Evolutionary conservation across 768 basidiomycete species (phyloP).

Genomic region (Boletellus ananas): DNA sequence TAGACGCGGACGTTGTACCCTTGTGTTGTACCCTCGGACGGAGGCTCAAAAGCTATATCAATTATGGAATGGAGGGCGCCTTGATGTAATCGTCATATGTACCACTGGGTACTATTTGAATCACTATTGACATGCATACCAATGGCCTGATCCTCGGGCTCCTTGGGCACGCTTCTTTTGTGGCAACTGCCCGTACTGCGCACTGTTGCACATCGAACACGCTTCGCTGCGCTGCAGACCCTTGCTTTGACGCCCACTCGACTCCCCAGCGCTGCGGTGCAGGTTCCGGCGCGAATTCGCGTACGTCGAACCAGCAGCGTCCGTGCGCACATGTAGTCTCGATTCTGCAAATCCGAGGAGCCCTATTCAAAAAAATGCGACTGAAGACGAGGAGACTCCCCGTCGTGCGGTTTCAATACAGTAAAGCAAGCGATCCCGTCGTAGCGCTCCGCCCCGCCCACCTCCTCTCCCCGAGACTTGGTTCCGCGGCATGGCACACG

Average conservation of each 20-base stretch:
- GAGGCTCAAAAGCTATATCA: constrained; percentile 6
- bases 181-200: background rate
- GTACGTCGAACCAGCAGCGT: background rate
- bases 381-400: background rate
- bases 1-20: constrained; percentile 34
- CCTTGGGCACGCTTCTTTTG: too few species aligned
- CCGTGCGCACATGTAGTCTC: background rate
- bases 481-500: too few species aligned
- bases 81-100: constrained; percentile 8
- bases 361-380: too few species aligned
- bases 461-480: too few species aligned
- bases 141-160: too few species aligned
- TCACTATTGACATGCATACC: constrained; percentile 1
- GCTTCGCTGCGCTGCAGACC: too few species aligned
- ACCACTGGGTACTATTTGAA: constrained; percentile 4
- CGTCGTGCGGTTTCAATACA: too few species aligned
- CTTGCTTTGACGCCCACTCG: too few species aligned
- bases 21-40: background rate
- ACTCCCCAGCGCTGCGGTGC: constrained; percentile 5
- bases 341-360: constrained; percentile 18
- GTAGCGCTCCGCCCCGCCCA: too few species aligned
- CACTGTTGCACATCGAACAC: background rate
- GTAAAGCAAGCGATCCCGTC: background rate
- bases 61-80: constrained; percentile 3
- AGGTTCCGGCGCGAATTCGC: constrained; percentile 9